Conservation (phyloP, 441 rosid genomes). For the Sinapis alba region DNA sequence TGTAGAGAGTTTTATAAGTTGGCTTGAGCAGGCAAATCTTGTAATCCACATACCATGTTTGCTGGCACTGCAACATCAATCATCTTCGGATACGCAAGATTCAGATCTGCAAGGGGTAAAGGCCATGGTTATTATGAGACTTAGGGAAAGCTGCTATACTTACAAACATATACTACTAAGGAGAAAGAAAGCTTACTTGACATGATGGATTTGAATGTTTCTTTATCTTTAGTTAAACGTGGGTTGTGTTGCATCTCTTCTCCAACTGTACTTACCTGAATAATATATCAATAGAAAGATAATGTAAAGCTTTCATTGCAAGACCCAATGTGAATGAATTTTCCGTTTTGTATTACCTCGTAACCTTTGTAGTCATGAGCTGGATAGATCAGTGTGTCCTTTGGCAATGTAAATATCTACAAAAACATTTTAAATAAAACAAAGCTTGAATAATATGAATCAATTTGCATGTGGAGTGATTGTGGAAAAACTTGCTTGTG, state of each 20-base stretch:
- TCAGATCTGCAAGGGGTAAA: constrained; percentile 54
- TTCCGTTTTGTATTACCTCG: constrained; percentile 48
- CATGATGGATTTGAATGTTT: constrained; percentile 77
- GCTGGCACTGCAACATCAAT: constrained; percentile 86
- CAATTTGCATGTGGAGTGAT: not conserved
- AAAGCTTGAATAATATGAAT: not conserved
- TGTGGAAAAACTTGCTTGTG: constrained; percentile 62
- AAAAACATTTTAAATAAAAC: not conserved
- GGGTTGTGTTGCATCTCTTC: constrained; percentile 82
- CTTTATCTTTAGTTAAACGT: constrained; percentile 85
- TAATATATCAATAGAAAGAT: not conserved
- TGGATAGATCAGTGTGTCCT: constrained; percentile 85
- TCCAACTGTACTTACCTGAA: constrained; percentile 86
- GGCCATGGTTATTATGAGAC: not conserved
- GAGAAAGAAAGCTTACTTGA: constrained; percentile 57
- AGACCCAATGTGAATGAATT: not conserved
- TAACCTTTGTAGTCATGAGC: constrained; percentile 94
- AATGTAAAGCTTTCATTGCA: not conserved
- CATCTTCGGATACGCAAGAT: constrained; percentile 88
- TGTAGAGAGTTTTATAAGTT: constrained; percentile 6
- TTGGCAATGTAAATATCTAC: constrained; percentile 84
- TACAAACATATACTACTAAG: not conserved
- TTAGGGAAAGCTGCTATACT: not conserved
- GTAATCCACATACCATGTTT: constrained; percentile 90
- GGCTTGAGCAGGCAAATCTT: constrained; percentile 52